phyloP scores from a whole-genome alignment of 2,329 filamentous ascomycete genomes.

The Fusarium sp. region DNA sequence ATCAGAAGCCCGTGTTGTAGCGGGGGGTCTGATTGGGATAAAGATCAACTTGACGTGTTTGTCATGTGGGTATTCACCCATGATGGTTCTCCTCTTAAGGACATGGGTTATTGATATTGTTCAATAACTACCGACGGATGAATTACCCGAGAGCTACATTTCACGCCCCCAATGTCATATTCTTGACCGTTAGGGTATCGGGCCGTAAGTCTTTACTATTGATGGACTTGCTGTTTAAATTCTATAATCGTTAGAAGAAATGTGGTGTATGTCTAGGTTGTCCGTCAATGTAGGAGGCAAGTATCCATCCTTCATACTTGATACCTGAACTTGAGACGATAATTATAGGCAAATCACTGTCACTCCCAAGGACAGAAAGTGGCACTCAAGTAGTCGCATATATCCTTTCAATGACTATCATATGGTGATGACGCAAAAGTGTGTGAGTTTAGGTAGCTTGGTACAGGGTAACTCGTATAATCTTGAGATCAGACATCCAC shows the following conservation, averaged over 20 bases:
- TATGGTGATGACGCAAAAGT: background rate
- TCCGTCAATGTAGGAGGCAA: no score
- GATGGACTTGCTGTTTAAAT: background rate
- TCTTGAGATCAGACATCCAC: background rate
- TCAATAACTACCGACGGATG: slow-evolving; percentile 1
- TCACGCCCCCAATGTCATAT: background rate
- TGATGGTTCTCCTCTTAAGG: slow-evolving; percentile 12
- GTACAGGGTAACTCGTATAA: background rate
- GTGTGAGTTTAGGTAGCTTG: background rate
- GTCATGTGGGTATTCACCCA: slow-evolving; percentile 12
- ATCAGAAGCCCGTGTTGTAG: slow-evolving; percentile 4
- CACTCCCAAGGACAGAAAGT: background rate
- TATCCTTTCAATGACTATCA: background rate
- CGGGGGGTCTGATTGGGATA: slow-evolving; percentile 14
- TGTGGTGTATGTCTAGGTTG: background rate
- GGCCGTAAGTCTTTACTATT: background rate
- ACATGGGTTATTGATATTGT: slow-evolving; percentile 13
- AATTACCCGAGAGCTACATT: background rate
- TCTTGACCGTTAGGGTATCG: no score
- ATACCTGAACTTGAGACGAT: background rate
- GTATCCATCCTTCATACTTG: no score
- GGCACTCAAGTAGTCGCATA: background rate
- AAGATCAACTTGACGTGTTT: slow-evolving; percentile 5
- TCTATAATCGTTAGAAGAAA: no score
- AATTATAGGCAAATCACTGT: background rate